Percentiles rank a stretch among this genome's conserved stretches.
These are phyloP conservation scores for Moesziomyces globuligerus DNA, from an alignment of 1,284 basidiomycete species.

Conservation along the genomic window DNA sequence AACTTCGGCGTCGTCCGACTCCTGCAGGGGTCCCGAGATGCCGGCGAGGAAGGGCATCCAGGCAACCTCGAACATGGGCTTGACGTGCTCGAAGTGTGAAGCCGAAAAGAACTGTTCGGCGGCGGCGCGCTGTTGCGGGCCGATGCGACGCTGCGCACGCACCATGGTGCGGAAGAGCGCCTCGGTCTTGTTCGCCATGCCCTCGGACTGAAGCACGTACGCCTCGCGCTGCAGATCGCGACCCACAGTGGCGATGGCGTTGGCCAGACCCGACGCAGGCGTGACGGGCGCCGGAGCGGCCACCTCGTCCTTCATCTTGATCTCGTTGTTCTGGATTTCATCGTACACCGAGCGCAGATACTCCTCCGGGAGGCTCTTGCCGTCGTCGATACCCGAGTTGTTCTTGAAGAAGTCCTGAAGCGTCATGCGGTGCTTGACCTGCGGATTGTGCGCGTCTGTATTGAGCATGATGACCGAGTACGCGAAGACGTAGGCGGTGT, in stretches of 20 bases:
- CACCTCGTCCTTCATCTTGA: constrained; percentile 68
- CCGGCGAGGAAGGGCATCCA: constrained; percentile 68
- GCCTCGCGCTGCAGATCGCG: constrained; percentile 65
- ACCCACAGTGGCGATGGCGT: constrained; percentile 64
- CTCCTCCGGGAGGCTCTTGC: constrained; percentile 62
- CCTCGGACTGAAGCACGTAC: constrained; percentile 65
- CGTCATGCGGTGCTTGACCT: constrained; percentile 67
- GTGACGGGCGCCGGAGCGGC: constrained; percentile 22
- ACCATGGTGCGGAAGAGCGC: constrained; percentile 68
- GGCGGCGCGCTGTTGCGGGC: constrained; percentile 58
- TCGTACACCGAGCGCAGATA: constrained; percentile 62
- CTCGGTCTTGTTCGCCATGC: constrained; percentile 67
- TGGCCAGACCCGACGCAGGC: constrained; percentile 55
- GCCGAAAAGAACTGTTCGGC: constrained; percentile 66
- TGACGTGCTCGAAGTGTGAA: constrained; percentile 67
- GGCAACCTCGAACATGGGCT: constrained; percentile 67
- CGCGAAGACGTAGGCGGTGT: constrained; percentile 67
- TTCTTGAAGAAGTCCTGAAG: constrained; percentile 66
- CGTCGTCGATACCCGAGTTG: constrained; percentile 67
- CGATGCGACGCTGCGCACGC: constrained; percentile 61
- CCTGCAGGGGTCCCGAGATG: constrained; percentile 65
- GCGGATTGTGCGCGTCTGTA: constrained; percentile 66
- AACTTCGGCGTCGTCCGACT: constrained; percentile 61
- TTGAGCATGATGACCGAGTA: constrained; percentile 68
- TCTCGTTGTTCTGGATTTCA: constrained; percentile 66